phyloP scores from a whole-genome alignment of 1,284 basidiomycete species.

The Fistulina hepatica region DNA sequence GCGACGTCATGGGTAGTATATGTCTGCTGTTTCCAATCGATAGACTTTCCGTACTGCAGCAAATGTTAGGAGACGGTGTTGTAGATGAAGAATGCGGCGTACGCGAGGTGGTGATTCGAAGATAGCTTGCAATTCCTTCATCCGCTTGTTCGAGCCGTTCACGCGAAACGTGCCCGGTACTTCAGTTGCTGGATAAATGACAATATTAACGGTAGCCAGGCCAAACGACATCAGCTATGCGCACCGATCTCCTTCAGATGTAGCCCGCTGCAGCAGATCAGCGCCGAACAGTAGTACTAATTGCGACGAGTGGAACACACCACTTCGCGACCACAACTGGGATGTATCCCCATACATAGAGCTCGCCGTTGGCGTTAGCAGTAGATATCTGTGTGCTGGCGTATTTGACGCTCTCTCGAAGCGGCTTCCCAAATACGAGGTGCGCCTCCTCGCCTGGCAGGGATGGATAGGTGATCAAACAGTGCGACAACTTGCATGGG shows the following conservation, averaged over 20 bases:
- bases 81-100: conserved; percentile 22
- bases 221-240: no score
- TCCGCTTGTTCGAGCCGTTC: conserved; percentile 86
- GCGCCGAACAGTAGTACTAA: conserved; percentile 9
- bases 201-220: conserved; percentile 2
- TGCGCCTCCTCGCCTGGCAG: conserved; percentile 30
- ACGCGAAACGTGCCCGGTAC: conserved; percentile 95
- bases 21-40: conserved; percentile 79
- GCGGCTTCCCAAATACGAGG: conserved; percentile 77
- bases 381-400: conserved; percentile 94
- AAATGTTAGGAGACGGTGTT: conserved; percentile 8
- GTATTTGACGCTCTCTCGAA: conserved; percentile 75
- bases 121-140: conserved; percentile 85
- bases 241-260: conserved; percentile 85
- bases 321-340: conserved; percentile 97
- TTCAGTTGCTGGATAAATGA: conserved; percentile 60
- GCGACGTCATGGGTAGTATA: conserved; percentile 96
- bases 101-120: conserved; percentile 88
- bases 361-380: conserved; percentile 69
- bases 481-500: conserved; percentile 3
- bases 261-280: conserved; percentile 47
- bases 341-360: conserved; percentile 89
- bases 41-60: conserved; percentile 78
- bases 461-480: conserved; percentile 7
- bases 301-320: conserved; percentile 34